Evolutionary conservation across 2,329 filamentous ascomycete species (phyloP), one percentile per base, ranked within the genome.

Genomic region (Colletotrichum sp.): DNA sequence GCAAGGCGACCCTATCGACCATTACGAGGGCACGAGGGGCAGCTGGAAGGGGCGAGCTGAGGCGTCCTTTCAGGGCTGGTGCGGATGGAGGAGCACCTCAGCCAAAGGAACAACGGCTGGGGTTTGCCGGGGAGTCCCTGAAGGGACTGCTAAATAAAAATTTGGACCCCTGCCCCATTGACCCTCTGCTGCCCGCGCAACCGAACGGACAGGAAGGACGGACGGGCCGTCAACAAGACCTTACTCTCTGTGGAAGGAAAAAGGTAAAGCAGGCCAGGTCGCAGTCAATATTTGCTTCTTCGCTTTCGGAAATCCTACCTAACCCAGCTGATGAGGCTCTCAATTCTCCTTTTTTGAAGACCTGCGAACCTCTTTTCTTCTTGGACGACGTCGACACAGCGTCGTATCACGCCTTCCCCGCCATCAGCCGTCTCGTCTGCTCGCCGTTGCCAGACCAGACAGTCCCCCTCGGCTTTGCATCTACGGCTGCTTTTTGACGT

Each of bases 141-240:
- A 70, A 52, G 26, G 60, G 36, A 60, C 70, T 75, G 28, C 65
- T 52, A 69, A n/a, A 52, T 28, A 30, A 73, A 75, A 76, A 73
- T 52, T 64, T 69, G 68, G 73, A 73, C 70, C 73, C 73, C 61
- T 76, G 36, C 58, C 69, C 73, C 62, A 43, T 73, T n/a, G 28
- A 66, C 73, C 70, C 64, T 76, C 70, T 66, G 73, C 73, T 76
- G 73, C 70, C 73, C 70, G 70, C 73, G 70, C 73, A 76, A 76
- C 73, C 64, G 38, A 72, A 75, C 55, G 34, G 38, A 75, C 69
- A 66, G 32, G 64, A 58, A 70, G 70, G 48, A 67, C 28, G 43
- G 34, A 73, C 69, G 34, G 73, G 18, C 73, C 48, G 64, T 75
- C 73, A 73, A 76, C 70, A 73, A 69, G 61, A 64, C 52, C 55